phyloP scores from a whole-genome alignment of 495 filamentous ascomycete genomes.

The Annulohypoxylon moriforme region DNA sequence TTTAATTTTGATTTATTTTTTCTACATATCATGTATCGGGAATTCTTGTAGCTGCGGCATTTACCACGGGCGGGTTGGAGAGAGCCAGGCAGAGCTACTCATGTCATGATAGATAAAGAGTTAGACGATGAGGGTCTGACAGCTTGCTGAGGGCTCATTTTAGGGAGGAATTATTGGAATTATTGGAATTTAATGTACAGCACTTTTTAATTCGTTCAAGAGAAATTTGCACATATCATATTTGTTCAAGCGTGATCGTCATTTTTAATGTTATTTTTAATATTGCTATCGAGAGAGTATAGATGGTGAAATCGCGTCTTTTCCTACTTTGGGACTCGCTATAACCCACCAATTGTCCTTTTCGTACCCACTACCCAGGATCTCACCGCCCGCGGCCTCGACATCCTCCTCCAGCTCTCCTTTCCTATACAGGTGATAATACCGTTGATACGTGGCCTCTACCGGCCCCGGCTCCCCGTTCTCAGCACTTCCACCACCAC shows the following conservation, averaged over 20 bases:
- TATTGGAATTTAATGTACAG: conserved; percentile 18
- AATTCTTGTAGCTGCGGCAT: conserved; percentile 12
- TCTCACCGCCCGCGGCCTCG: conserved; percentile 74
- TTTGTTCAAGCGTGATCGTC: conserved; percentile 15
- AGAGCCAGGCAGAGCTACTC: conserved; percentile 8
- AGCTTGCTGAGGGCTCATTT: conserved; percentile 6
- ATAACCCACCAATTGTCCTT: conserved; percentile 97
- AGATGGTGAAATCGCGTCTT: conserved; percentile 8
- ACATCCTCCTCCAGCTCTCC: conserved; percentile 90
- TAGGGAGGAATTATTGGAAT: no score
- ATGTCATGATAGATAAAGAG: conserved; percentile 22
- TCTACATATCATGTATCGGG: conserved; percentile 16
- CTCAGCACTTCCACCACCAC: conserved; percentile 16
- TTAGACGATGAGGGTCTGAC: conserved; percentile 21
- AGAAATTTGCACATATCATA: not conserved
- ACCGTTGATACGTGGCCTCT: conserved; percentile 79
- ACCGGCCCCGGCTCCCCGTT: conserved; percentile 5
- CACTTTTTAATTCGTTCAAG: not conserved
- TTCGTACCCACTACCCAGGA: conserved; percentile 89
- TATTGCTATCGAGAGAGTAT: conserved; percentile 44
- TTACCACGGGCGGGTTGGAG: conserved; percentile 7
- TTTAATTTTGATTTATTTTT: conserved; percentile 1
- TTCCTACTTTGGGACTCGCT: conserved; percentile 34
- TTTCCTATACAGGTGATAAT: conserved; percentile 92
- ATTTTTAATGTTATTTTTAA: not conserved